Evolutionary conservation across 805 yeast genomes (phyloP).

Genomic region (Candida orba): DNA sequence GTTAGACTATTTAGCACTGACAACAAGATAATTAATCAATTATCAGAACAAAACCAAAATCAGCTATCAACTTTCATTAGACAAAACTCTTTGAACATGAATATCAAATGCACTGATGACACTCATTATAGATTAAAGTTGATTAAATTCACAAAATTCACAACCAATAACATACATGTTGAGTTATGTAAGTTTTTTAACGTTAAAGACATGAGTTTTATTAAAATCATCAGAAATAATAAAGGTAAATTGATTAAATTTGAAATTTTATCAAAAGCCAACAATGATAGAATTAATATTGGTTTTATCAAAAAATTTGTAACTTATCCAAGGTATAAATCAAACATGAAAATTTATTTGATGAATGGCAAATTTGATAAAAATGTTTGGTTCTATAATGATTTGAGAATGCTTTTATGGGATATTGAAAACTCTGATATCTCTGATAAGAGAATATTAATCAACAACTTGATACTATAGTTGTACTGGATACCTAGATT

Average conservation of each 20-base stretch:
- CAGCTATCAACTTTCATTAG: constrained; percentile 4
- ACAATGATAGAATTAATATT: constrained; percentile 10
- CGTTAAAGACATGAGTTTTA: constrained; percentile 25
- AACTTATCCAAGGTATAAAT: constrained; percentile 38
- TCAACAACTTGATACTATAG: constrained; percentile 18
- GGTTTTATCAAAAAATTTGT: constrained; percentile 30
- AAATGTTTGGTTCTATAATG: constrained; percentile 24
- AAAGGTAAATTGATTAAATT: constrained; percentile 32
- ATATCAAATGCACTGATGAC: constrained; percentile 9
- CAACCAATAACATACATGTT: constrained; percentile 14
- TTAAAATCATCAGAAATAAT: constrained; percentile 32
- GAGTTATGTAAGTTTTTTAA: constrained; percentile 16
- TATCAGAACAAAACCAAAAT: not conserved
- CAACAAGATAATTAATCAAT: not conserved
- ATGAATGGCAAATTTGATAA: constrained; percentile 19
- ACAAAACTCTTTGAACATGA: constrained; percentile 13
- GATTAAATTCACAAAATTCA: constrained; percentile 18
- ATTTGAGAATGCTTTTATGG: constrained; percentile 25
- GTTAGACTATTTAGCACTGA: constrained; percentile 4
- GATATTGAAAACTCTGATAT: constrained; percentile 17
- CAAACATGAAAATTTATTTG: constrained; percentile 35
- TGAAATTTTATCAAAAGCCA: constrained; percentile 23
- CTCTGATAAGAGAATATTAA: constrained; percentile 16
- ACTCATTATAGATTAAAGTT: constrained; percentile 7
- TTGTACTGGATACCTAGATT: not conserved